Base-by-base conservation (phyloP, 805 yeast species). In the Trichomonascus vanleenenianus region DNA sequence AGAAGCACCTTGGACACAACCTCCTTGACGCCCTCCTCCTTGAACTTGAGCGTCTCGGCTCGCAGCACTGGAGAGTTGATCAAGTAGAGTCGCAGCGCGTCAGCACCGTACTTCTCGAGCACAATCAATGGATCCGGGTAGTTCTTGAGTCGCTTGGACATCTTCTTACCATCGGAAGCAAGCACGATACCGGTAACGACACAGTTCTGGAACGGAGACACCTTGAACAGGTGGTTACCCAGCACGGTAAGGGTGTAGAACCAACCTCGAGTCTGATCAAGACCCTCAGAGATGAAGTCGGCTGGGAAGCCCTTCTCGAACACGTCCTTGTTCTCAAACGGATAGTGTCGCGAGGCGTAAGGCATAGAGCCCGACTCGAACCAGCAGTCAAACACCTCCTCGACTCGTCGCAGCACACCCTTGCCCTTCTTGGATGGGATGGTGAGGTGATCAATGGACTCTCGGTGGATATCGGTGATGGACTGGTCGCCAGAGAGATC, bases 181-280 rank as follows among this genome's bases (percentile, higher is more conserved):
- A 93, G 76, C 39, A 93, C 96, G 62, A 93, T 85, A 74, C 99
- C 99, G 37, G 88, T 74, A 43, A 93, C 98, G 65, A 93, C 86
- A 53, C 89, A 96, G 66, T 93, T 93, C 68, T 91, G 73, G 75
- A 84, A 93, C 42, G 99, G 97, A 52, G 95, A 94, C 48, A 81
- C 77, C 60, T 84, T 82, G 72, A 93, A 93, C 58, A 93, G 72
- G 59, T 91, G 97, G 47, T 96, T 86, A 66, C 97, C 98, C 60
- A 93, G 75, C 19, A 93, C 96, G 39, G 95, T 83, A 65, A 93
- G 75, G 44, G 98, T 93, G 69, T 93, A 93, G 72, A 93, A 93
- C 99, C 99, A 93, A 64, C 99, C 99, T 79, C 99, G 86, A 49
- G 99, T 93, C 74, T 93, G 99, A 71, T 93, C 99, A 58, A 93